Conservation (phyloP, 441 rosid genomes). For the Adansonia madagascariensis region DNA sequence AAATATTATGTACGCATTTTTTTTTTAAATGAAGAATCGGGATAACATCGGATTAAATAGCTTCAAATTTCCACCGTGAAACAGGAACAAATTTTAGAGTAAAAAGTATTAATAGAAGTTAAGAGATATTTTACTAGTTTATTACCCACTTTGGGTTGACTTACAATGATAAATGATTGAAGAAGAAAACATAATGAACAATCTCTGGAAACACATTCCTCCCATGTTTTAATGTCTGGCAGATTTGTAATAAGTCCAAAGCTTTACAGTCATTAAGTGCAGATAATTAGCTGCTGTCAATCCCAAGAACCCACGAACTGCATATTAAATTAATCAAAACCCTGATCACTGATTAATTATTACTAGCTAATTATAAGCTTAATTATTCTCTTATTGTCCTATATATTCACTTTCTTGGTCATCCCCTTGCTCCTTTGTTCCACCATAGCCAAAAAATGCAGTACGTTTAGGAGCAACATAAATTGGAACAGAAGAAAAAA, state of each 20-base stretch:
- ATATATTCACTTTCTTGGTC: constrained; percentile 27
- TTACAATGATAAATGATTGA: constrained; percentile 32
- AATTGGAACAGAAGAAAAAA: constrained; percentile 29
- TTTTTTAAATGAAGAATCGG: not conserved
- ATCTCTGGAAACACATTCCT: constrained; percentile 69
- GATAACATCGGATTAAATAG: not conserved
- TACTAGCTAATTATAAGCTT: not conserved
- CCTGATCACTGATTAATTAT: constrained; percentile 24
- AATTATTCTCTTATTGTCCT: constrained; percentile 17
- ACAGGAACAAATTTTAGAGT: not conserved
- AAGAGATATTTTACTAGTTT: not conserved
- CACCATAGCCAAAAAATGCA: constrained; percentile 38
- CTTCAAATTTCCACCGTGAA: not conserved
- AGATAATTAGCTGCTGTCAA: constrained; percentile 55
- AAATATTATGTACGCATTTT: not conserved
- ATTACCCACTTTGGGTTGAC: constrained; percentile 39
- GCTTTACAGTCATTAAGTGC: constrained; percentile 58
- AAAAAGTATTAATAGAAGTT: not conserved
- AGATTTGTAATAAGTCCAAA: constrained; percentile 63
- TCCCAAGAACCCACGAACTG: constrained; percentile 74
- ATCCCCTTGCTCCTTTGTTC: constrained; percentile 27
- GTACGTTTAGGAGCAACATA: constrained; percentile 31
- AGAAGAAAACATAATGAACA: constrained; percentile 32
- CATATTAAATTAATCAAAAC: constrained; percentile 24
- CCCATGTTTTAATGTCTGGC: constrained; percentile 81